Percentiles rank a stretch among this genome's conserved stretches.
Evolutionary conservation across 208 protist genomes (phyloP).

Genomic region (Leishmania tropica): DNA sequence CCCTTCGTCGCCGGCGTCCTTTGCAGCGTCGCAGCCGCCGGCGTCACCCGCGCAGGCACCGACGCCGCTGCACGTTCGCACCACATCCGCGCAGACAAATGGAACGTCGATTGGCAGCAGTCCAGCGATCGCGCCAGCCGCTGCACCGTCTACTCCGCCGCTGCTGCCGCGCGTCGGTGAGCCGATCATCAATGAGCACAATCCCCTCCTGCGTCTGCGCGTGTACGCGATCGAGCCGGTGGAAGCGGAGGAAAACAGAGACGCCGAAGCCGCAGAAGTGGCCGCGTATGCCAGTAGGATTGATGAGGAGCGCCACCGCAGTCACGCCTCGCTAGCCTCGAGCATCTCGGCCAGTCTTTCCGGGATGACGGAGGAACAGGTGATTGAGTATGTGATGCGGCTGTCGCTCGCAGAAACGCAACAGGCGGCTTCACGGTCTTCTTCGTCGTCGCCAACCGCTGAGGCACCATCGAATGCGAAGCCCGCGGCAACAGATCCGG

Average conservation of each 20-base stretch:
- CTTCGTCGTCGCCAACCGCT: background rate
- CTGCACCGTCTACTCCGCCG: conserved; percentile 25
- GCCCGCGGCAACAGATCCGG: background rate
- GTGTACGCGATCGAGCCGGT: conserved; percentile 19
- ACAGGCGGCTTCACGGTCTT: background rate
- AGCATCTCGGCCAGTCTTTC: conserved; percentile 5
- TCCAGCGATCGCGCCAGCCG: conserved; percentile 15
- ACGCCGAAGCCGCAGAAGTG: background rate
- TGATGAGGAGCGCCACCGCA: background rate
- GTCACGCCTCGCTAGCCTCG: background rate
- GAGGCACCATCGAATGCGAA: background rate
- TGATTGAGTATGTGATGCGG: conserved; percentile 43
- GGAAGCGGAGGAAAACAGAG: background rate
- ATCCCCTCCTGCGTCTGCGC: conserved; percentile 23
- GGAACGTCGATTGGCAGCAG: conserved; percentile 32
- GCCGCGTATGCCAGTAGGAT: background rate
- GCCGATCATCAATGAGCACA: conserved; percentile 31
- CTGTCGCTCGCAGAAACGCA: conserved; percentile 32
- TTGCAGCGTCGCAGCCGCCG: background rate
- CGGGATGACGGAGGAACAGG: conserved; percentile 37
- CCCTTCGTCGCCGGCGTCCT: conserved; percentile 1
- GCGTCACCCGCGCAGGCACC: background rate
- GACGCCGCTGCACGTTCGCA: conserved; percentile 16
- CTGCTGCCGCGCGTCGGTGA: conserved; percentile 34
- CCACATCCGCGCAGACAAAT: conserved; percentile 14